Base-by-base conservation (phyloP, 2,329 filamentous ascomycete genomes). In the Trichoderma gracile region DNA sequence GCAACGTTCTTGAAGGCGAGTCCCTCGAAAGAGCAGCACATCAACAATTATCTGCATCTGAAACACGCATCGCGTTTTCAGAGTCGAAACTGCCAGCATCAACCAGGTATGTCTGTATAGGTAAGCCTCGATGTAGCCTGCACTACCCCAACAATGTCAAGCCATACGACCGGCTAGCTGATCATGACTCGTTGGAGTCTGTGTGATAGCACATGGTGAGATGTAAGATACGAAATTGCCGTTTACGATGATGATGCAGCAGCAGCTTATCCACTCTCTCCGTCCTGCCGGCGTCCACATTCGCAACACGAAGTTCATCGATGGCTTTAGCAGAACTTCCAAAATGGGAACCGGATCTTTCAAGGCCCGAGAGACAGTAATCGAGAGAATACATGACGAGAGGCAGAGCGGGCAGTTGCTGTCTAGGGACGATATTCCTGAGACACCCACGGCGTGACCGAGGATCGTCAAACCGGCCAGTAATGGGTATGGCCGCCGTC, bases 361-460 rank as follows among this genome's bases (percentile, higher is more conserved):
- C 33, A 38, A 5, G 12, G 14, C 33, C 33, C 33, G 33, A 7
- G 25, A 21, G 1, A 19, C 27, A 23, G 5, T 14, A 19, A 14
- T 27, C 4, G 10, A 52, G 8, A 33, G 19, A 12, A 33, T 17
- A 33, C 30, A 12, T n/a, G 8, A 14, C 1, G 2, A 43, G 2
- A 8, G 8, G 17, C 14, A 52, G 21, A 9, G n/a, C 49, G 49
- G 27, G 17, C 49, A n/a, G 49, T 14, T 23, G 17, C 15, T 33
- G 33, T 40, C 33, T 6, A 23, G 19, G 40, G 19, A 40, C 9
- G 9, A 27, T 17, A 15, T 14, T n/a, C 38, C 38, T 43, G 38
- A 56, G 53, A 43, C 53, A 56, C 27, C 43, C n/a, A 43, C 53
- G 53, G 53, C 38, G 25, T 27, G 14, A 23, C 53, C 53, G 53